phyloP scores from a whole-genome alignment of 2,329 filamentous ascomycete genomes.

The Ophiostoma perfectum region DNA sequence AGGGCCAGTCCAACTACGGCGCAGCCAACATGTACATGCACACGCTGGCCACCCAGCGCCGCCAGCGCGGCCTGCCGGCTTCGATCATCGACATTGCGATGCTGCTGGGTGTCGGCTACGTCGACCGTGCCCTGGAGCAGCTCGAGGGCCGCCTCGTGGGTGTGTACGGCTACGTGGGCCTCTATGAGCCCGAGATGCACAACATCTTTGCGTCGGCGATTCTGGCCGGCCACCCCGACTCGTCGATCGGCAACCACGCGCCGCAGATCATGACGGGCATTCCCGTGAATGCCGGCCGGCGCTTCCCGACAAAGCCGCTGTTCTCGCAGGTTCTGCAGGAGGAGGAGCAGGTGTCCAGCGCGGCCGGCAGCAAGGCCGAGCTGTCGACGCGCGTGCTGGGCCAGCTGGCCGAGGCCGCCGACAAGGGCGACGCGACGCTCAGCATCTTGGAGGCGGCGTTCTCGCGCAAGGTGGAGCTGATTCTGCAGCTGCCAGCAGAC shows the following conservation, averaged over 20 bases:
- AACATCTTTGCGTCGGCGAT: slow-evolving; percentile 22
- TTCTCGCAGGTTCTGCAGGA: slow-evolving; percentile 19
- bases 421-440: slow-evolving; percentile 19
- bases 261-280: slow-evolving; percentile 21
- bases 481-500: slow-evolving; percentile 21
- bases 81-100: slow-evolving; percentile 34
- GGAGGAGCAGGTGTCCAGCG: slow-evolving; percentile 1
- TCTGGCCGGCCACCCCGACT: slow-evolving; percentile 27
- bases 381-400: slow-evolving; percentile 18
- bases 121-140: slow-evolving; percentile 21
- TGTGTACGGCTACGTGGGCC: slow-evolving; percentile 22
- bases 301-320: slow-evolving; percentile 22
- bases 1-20: slow-evolving; percentile 39
- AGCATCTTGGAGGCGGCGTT: slow-evolving; percentile 20
- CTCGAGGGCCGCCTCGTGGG: slow-evolving; percentile 22
- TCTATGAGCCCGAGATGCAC: slow-evolving; percentile 23
- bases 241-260: slow-evolving; percentile 14
- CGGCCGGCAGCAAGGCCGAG: slow-evolving; percentile 16
- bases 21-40: slow-evolving; percentile 41
- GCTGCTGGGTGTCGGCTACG: slow-evolving; percentile 32
- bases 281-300: slow-evolving; percentile 16
- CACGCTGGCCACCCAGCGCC: slow-evolving; percentile 37
- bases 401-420: slow-evolving; percentile 17
- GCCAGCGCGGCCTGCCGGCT: slow-evolving; percentile 35
- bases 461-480: slow-evolving; percentile 22